Conservation (phyloP, 768 basidiomycete species). For the Imleria badia region DNA sequence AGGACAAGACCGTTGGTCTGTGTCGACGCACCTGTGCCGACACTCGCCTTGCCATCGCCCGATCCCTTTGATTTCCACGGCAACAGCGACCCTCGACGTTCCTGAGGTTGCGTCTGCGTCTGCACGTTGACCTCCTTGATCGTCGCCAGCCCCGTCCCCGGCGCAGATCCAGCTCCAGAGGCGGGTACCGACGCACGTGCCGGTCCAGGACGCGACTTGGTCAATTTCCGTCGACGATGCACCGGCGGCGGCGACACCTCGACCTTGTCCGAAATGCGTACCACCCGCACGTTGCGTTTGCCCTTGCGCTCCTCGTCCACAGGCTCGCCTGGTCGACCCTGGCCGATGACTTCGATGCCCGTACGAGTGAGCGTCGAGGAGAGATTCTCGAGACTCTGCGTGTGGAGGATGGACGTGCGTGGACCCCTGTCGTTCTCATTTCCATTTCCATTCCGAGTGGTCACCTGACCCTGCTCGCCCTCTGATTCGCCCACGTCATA, state of each 20-base stretch:
- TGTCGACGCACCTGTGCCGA: not conserved
- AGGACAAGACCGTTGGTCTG: not conserved
- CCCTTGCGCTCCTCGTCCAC: slow-evolving; percentile 4
- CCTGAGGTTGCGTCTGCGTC: not conserved
- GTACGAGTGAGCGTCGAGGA: slow-evolving; percentile 21
- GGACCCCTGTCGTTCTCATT: not conserved
- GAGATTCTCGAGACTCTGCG: slow-evolving; percentile 26
- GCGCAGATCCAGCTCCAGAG: not conserved
- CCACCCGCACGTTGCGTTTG: slow-evolving; percentile 23
- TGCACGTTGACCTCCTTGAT: not conserved
- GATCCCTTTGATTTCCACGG: slow-evolving; percentile 23
- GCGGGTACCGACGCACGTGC: not conserved
- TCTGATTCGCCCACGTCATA: slow-evolving; percentile 20
- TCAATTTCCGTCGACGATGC: slow-evolving; percentile 21
- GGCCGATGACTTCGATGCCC: slow-evolving; percentile 12
- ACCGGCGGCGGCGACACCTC: slow-evolving; percentile 18
- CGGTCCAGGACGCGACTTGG: slow-evolving; percentile 16
- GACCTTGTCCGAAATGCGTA: slow-evolving; percentile 26
- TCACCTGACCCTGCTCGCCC: not conserved
- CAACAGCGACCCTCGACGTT: slow-evolving; percentile 20
- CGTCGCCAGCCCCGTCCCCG: not conserved
- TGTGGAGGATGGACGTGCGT: slow-evolving; percentile 5
- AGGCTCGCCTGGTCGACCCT: not conserved
- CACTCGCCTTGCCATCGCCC: not conserved
- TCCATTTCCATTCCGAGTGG: not conserved